Conservation (phyloP, 2,329 filamentous ascomycete species). For the Neopestalotiopsis sp. region DNA sequence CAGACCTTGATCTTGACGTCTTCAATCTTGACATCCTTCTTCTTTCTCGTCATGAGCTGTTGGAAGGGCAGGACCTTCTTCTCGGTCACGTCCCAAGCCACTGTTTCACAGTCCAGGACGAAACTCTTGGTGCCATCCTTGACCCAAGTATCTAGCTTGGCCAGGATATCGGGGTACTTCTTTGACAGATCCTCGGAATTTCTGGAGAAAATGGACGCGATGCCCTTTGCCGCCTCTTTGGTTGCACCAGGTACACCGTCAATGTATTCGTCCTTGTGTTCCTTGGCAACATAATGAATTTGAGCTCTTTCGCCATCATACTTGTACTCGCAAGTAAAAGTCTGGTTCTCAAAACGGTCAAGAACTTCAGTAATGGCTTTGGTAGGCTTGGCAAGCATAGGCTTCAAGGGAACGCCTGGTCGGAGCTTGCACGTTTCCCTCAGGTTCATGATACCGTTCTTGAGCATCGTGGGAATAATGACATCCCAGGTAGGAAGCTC, state of each 20-base stretch:
- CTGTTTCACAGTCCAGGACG: conserved; percentile 97
- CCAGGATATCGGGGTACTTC: conserved; percentile 96
- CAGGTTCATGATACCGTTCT: conserved; percentile 84
- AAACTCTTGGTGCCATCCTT: conserved; percentile 91
- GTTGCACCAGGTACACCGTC: conserved; percentile 64
- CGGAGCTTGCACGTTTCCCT: conserved; percentile 87
- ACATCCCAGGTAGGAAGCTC: conserved; percentile 95
- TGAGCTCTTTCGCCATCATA: conserved; percentile 99
- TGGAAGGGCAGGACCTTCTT: conserved; percentile 98
- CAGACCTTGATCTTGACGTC: conserved; percentile 97
- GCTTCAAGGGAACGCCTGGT: conserved; percentile 93
- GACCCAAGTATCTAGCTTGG: conserved; percentile 87
- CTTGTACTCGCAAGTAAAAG: conserved; percentile 98
- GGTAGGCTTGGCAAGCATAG: conserved; percentile 98
- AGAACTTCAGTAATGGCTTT: conserved; percentile 98
- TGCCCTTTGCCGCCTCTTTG: conserved; percentile 72
- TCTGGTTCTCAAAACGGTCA: conserved; percentile 93
- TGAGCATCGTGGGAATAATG: conserved; percentile 87
- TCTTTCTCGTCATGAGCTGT: conserved; percentile 96
- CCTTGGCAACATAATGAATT: conserved; percentile 93
- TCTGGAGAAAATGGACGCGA: conserved; percentile 93
- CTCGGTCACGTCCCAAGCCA: conserved; percentile 92
- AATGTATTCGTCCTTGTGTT: conserved; percentile 72
- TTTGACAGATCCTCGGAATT: conserved; percentile 97
- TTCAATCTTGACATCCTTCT: conserved; percentile 94